These are phyloP conservation scores for Penicillium verhagenii DNA, from an alignment of 495 filamentous ascomycete species.

Conservation along the genomic window DNA sequence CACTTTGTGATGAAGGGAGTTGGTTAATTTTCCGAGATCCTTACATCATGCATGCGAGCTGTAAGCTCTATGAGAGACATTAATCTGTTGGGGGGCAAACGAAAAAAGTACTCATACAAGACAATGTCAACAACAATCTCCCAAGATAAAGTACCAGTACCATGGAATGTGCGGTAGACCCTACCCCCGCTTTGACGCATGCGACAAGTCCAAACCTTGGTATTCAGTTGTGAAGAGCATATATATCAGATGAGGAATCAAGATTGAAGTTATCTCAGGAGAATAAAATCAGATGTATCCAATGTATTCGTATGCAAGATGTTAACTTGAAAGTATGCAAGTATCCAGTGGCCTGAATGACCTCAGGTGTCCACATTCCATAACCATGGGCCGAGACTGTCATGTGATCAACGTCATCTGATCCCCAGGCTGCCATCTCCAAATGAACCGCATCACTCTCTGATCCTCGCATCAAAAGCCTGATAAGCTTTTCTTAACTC, in stretches of 20 bases:
- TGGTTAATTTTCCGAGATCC: slow-evolving; percentile 10
- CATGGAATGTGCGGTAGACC: background rate
- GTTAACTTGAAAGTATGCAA: too few species aligned
- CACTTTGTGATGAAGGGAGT: too few species aligned
- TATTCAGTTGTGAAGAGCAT: background rate
- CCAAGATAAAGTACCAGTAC: background rate
- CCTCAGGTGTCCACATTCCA: background rate
- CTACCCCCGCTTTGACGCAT: slow-evolving; percentile 2
- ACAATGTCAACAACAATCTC: background rate
- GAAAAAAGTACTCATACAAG: background rate
- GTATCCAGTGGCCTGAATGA: background rate
- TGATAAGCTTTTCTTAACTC: slow-evolving; percentile 5
- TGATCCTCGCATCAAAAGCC: background rate
- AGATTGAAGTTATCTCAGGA: background rate
- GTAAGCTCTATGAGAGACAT: slow-evolving; percentile 1
- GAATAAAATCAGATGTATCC: background rate
- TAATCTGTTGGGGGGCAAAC: background rate
- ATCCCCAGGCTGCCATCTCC: slow-evolving; percentile 17
- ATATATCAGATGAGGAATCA: background rate
- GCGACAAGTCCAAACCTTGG: slow-evolving; percentile 3
- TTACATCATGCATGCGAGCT: slow-evolving; percentile 19
- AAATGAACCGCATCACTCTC: background rate
- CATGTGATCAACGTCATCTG: slow-evolving; percentile 27
- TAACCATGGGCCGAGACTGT: background rate
- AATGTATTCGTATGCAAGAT: background rate